Conservation (phyloP, 495 filamentous ascomycete species). For the Symbiotaphrina buchneri region DNA sequence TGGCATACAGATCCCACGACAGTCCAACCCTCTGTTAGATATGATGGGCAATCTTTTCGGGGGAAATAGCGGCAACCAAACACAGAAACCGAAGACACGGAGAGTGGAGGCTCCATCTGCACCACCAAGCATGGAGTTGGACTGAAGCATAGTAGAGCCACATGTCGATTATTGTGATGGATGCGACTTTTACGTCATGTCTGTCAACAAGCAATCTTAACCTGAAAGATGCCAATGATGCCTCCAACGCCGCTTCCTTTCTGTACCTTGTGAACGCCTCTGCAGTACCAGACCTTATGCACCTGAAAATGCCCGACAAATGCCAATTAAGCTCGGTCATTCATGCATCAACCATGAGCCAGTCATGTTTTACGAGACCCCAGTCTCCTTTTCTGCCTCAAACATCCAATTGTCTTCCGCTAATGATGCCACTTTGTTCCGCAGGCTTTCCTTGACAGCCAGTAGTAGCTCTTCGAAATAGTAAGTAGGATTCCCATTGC, state of each 20-base stretch:
- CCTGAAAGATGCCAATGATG: too few relatives aligned
- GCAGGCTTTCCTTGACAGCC: slow-evolving; percentile 46
- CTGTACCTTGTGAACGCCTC: too few relatives aligned
- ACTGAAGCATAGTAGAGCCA: too few relatives aligned
- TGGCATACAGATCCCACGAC: slow-evolving; percentile 68
- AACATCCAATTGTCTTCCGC: slow-evolving; percentile 85
- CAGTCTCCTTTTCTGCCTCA: slow-evolving; percentile 45
- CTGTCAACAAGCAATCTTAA: too few relatives aligned
- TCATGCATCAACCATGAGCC: too few relatives aligned
- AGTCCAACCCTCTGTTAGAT: slow-evolving; percentile 77
- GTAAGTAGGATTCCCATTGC: slow-evolving; percentile 1
- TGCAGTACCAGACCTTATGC: too few relatives aligned
- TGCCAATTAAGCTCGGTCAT: too few relatives aligned
- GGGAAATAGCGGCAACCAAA: slow-evolving; percentile 30
- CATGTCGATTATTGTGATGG: too few relatives aligned
- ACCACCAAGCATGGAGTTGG: slow-evolving; percentile 5
- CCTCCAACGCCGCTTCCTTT: too few relatives aligned
- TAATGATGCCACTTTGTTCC: slow-evolving; percentile 44
- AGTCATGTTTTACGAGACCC: too few relatives aligned
- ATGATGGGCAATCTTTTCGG: slow-evolving; percentile 96
- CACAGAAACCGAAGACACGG: slow-evolving; percentile 17
- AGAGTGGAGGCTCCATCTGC: slow-evolving; percentile 13
- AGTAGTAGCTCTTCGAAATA: slow-evolving; percentile 40
- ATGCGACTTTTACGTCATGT: too few relatives aligned
- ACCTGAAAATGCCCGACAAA: too few relatives aligned